These are phyloP conservation scores for Uronychia binucleata DNA, from an alignment of 73 alveolate species.

Conservation along the genomic window DNA sequence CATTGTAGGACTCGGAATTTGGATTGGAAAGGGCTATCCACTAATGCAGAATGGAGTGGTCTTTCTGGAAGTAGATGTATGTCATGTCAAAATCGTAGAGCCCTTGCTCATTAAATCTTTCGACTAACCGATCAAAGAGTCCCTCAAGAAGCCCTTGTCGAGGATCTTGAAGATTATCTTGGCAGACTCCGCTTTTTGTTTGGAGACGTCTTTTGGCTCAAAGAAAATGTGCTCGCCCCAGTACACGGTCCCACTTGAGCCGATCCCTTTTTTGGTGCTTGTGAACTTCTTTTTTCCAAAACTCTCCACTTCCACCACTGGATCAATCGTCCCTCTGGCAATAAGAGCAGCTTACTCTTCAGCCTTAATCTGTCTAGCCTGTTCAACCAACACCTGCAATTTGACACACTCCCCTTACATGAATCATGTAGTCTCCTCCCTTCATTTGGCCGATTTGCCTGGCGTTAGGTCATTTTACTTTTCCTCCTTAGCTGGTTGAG, in stretches of 20 bases:
- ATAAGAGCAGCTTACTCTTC: constrained; percentile 12
- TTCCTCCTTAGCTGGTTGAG: no score
- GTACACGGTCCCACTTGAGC: constrained; percentile 35
- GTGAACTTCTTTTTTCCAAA: constrained; percentile 62
- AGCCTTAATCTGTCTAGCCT: constrained; percentile 64
- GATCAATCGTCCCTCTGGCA: constrained; percentile 62
- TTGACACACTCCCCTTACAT: no score
- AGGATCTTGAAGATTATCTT: constrained; percentile 29
- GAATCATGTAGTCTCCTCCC: constrained; percentile 58
- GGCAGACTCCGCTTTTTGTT: constrained; percentile 37
- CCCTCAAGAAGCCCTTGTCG: constrained; percentile 44
- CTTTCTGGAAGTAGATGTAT: constrained; percentile 77
- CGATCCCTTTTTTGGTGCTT: constrained; percentile 65
- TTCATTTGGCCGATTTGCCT: constrained; percentile 57
- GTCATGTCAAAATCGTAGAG: constrained; percentile 89
- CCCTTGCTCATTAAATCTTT: constrained; percentile 45
- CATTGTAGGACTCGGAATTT: constrained; percentile 73
- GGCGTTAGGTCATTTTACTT: no score
- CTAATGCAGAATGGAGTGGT: constrained; percentile 86
- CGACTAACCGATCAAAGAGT: constrained; percentile 45
- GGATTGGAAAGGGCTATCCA: constrained; percentile 97
- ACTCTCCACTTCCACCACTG: constrained; percentile 63
- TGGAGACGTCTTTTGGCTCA: constrained; percentile 55
- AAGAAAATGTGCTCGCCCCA: constrained; percentile 80
- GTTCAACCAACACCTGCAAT: constrained; percentile 68